Evolutionary conservation across 306 rosid species (phyloP), one percentile per base, ranked within the genome.

Genomic region (Dryas alaskensis): DNA sequence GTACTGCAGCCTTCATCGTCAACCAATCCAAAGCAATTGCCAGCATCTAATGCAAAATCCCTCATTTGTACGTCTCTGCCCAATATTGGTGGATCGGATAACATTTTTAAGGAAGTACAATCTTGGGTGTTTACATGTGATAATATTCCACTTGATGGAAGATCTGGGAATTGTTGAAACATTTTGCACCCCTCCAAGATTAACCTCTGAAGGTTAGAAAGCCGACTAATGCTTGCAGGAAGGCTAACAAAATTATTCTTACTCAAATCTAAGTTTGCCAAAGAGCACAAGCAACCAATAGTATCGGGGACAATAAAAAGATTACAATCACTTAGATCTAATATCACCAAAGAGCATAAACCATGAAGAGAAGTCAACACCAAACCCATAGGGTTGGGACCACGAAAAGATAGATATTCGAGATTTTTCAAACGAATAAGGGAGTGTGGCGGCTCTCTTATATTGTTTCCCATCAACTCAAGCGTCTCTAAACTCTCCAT

Each of bases 171-270:
- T 11, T 27, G 43, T 14, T 37, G 2, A 57, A 80, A 77, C 45
- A 57, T 80, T 46, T 7, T 1, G 67, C 80, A 80, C 5, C 6
- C 1, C 0, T 0, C 0, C 14, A 80, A 17, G 0, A 0, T 0
- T 17, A 75, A 6, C 0, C 0, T 0, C 11, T 0, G 10, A 2
- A 80, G 60, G 44, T 42, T 44, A 6, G 65, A 46, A 59, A 80
- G 80, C 62, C n/a, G 10, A 3, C 16, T 48, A 8, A 80, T 16
- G 73, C 77, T 75, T 4, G 31, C 16, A 0, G 77, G 84, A 19
- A 80, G 55, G 17, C 12, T 16, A 14, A 39, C 42, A 59, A 80
- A 80, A 3, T 2, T 48, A 10, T 80, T 80, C 5, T 73, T 69
- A 16, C 39, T 0, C 0, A 70, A 54, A 11, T 39, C 3, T 5